Evolutionary conservation across 192 early-diverging fungal genomes (phyloP).

Genomic region (Backusella australiensis): DNA sequence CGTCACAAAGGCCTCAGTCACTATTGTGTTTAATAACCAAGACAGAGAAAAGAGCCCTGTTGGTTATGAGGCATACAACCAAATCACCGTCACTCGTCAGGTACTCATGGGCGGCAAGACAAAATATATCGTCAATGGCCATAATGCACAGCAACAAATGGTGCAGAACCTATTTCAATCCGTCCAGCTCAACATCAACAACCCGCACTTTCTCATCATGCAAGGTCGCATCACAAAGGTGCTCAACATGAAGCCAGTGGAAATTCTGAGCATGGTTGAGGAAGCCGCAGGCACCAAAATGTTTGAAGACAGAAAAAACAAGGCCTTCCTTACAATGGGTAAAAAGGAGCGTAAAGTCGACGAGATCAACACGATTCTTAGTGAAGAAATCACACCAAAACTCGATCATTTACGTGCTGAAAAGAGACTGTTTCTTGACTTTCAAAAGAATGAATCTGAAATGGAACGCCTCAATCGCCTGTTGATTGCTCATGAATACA

Average conservation of each 20-base stretch:
- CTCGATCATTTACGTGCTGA: constrained; percentile 85
- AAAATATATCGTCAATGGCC: constrained; percentile 97
- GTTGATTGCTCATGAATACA: constrained; percentile 83
- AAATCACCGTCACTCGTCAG: constrained; percentile 95
- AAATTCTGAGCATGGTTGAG: constrained; percentile 98
- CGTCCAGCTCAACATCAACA: constrained; percentile 98
- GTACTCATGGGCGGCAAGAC: constrained; percentile 87
- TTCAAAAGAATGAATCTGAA: constrained; percentile 89
- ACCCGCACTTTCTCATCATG: constrained; percentile 99
- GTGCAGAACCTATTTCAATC: constrained; percentile 95
- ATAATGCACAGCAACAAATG: constrained; percentile 82
- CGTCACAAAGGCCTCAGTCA: constrained; percentile 95
- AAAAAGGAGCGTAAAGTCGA: constrained; percentile 97
- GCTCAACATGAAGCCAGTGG: constrained; percentile 97
- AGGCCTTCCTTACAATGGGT: constrained; percentile 88
- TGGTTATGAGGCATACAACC: constrained; percentile 80
- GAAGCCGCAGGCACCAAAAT: constrained; percentile 98
- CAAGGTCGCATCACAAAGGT: constrained; percentile 99
- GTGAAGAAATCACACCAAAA: constrained; percentile 91
- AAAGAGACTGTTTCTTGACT: constrained; percentile 89
- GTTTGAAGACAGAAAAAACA: constrained; percentile 98
- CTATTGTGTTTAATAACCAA: constrained; percentile 94
- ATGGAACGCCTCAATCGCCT: constrained; percentile 80
- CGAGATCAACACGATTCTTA: constrained; percentile 81
- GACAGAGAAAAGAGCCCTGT: constrained; percentile 82